Evolutionary conservation across 2,329 filamentous ascomycete genomes (phyloP), one percentile per base, ranked within the genome.

Genomic region (Lecanicillium sp.): DNA sequence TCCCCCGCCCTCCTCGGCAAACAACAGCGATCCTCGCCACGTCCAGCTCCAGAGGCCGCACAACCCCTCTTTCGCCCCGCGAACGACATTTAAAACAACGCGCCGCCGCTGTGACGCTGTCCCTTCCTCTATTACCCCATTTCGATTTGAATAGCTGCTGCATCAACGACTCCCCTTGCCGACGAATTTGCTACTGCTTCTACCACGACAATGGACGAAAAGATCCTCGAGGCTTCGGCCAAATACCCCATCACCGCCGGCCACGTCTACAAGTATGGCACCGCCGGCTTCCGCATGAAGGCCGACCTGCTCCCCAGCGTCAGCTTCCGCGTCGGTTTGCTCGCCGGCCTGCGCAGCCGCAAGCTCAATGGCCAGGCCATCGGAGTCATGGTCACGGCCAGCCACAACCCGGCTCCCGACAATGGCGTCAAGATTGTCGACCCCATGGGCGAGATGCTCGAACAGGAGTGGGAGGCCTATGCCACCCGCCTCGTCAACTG

Each of bases 401-500:
- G 86, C 55, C 88, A 95, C 71, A 95, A 95, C 65, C 86, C 86
- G 14, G 83, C 88, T 25, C 74, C 79, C 51, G 88, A 95, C 65
- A 95, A 95, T 61, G 88, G 88, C 37, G 84, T 95, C 60, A 95
- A 95, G 74, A 79, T 98, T 50, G 87, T 98, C 46, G 92, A 98
- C 62, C 92, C 92, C 11, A 84, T 94, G 81, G 90, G 92, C 48
- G 92, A 97, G 62, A 97, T 97, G 92, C 75, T 95, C 36, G 87
- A 94, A 76, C 82, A 89, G 61, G 85, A 90, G 44, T 98, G 92
- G 92, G 92, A 98, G 66, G 70, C 72, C 28, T 82, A 89, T 60
- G 88, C 89, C 39, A 97, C 92, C 27, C 76, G 76, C 53, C 80
- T 98, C 46, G 89, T 94, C 57, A 98, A 98, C 64, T 81, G 84